Evolutionary conservation across 768 basidiomycete genomes (phyloP).

Genomic region (Leucocoprinus sp.): DNA sequence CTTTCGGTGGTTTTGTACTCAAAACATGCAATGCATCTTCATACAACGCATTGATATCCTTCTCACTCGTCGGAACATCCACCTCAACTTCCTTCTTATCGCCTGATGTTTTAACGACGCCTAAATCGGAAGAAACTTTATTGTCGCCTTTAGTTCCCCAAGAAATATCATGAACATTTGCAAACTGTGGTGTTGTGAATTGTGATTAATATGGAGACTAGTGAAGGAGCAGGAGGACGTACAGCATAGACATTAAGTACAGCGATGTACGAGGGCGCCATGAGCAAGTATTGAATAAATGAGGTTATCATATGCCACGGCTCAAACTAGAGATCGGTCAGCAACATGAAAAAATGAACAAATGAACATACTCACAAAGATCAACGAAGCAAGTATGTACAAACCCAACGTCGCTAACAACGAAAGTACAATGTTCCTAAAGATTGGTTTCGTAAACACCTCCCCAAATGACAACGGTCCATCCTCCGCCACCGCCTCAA

Average conservation of each 20-base stretch:
- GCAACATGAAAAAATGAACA: neutral
- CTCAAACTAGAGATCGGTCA: constrained; percentile 56
- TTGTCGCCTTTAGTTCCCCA: constrained; percentile 98
- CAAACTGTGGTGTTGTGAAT: constrained; percentile 40
- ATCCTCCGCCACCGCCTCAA: constrained; percentile 47
- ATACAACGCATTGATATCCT: constrained; percentile 84
- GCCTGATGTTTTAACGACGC: constrained; percentile 59
- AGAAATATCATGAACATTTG: constrained; percentile 86
- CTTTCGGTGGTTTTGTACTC: constrained; percentile 69
- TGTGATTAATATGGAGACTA: neutral
- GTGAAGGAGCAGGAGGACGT: constrained; percentile 17
- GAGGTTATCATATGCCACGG: constrained; percentile 99
- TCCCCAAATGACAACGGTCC: constrained; percentile 43
- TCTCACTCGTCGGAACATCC: constrained; percentile 75
- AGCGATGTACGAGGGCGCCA: constrained; percentile 91
- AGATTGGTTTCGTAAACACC: constrained; percentile 71
- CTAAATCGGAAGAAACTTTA: constrained; percentile 77
- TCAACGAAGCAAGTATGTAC: constrained; percentile 73
- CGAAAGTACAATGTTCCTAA: constrained; percentile 82
- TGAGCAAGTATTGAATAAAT: constrained; percentile 85
- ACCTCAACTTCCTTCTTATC: constrained; percentile 84
- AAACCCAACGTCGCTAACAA: constrained; percentile 83
- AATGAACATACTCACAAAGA: constrained; percentile 60
- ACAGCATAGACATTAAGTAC: constrained; percentile 89
- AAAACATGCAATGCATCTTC: constrained; percentile 86